A percentile compares a stretch with the other conserved stretches of the same genome.
These are phyloP conservation scores for Sutorius australiensis DNA, from an alignment of 768 basidiomycete genomes.

Conservation along the genomic window DNA sequence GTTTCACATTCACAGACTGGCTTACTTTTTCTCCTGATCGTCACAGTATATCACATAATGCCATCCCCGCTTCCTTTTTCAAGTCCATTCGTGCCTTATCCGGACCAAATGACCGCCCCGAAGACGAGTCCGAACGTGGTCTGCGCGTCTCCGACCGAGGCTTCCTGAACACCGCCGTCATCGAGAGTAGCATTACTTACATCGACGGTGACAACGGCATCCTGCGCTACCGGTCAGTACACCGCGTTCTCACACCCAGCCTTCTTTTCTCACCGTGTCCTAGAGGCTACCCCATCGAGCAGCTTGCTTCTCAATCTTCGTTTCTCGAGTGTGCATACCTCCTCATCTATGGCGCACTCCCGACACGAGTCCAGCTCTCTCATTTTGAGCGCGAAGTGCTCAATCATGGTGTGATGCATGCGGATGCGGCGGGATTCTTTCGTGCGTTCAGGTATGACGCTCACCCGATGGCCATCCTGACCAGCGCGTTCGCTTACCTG, in stretches of 20 bases:
- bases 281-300: constrained; percentile 91
- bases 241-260: background rate
- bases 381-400: constrained; percentile 73
- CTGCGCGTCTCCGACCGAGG: constrained; percentile 76
- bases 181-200: constrained; percentile 79
- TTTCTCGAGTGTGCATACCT: constrained; percentile 85
- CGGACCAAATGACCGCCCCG: constrained; percentile 59
- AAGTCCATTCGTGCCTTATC: constrained; percentile 64
- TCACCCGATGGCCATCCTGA: constrained; percentile 89
- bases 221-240: constrained; percentile 75
- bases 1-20: constrained; percentile 25
- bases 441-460: constrained; percentile 83
- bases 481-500: constrained; percentile 81
- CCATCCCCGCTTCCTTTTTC: constrained; percentile 76
- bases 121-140: constrained; percentile 82
- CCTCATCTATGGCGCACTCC: constrained; percentile 83
- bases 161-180: constrained; percentile 79
- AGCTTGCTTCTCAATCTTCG: constrained; percentile 73
- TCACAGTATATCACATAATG: constrained; percentile 73
- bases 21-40: background rate
- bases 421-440: constrained; percentile 67
- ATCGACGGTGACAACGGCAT: constrained; percentile 90
- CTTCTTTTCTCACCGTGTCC: background rate
- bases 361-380: constrained; percentile 53
- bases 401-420: constrained; percentile 67